Conservation (phyloP, 176 grass and related monocot genomes). For the Tuctoria greenei region DNA sequence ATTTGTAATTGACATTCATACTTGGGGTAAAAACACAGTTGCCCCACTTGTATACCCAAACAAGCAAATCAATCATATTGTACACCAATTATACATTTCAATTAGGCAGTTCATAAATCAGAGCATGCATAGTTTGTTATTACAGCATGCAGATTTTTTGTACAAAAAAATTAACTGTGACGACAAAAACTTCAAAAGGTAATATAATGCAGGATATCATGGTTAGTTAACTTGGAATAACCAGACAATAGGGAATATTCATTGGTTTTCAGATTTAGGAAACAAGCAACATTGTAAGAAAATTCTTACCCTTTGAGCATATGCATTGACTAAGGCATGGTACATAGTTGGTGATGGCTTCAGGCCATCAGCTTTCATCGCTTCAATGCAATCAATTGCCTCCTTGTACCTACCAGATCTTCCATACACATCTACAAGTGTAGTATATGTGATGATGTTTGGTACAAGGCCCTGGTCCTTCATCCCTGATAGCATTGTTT, state of each 20-base stretch:
- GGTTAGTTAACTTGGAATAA: neutral
- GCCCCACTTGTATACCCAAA: neutral
- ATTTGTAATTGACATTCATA: too few species aligned
- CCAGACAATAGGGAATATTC: neutral
- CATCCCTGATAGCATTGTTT: constrained; percentile 69
- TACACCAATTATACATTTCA: neutral
- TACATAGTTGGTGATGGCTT: constrained; percentile 85
- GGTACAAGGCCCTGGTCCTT: constrained; percentile 71
- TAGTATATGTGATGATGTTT: constrained; percentile 88
- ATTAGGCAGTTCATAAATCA: neutral
- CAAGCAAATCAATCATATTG: neutral
- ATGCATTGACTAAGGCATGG: constrained; percentile 93
- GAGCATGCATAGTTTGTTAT: neutral
- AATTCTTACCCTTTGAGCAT: constrained; percentile 73
- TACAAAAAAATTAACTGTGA: neutral
- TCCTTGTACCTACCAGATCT: constrained; percentile 79
- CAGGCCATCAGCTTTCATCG: constrained; percentile 78
- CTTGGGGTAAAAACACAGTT: too few species aligned
- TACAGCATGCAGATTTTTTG: constrained; percentile 14
- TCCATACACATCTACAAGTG: constrained; percentile 94
- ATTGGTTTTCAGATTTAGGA: neutral
- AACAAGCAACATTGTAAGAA: constrained; percentile 13
- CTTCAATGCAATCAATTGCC: constrained; percentile 83
- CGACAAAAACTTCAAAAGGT: neutral
- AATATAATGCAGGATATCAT: neutral